Evolutionary conservation across 768 basidiomycete species (phyloP).

Genomic region (Hypsizygus marmoreus): DNA sequence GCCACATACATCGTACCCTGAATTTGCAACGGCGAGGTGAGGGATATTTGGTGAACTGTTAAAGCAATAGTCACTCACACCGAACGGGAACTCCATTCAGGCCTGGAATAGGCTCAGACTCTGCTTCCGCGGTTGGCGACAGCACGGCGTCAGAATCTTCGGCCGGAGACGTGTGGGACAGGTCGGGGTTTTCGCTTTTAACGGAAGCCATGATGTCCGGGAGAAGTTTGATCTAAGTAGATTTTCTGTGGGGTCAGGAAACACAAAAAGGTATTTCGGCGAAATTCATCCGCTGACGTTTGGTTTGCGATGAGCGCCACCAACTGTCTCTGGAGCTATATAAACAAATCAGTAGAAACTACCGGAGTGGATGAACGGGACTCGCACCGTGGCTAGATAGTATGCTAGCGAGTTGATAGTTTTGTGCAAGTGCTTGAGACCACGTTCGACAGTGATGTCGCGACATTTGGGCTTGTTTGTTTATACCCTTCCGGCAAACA

Average conservation of each 20-base stretch:
- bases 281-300: constrained; percentile 17
- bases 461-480: constrained; percentile 15
- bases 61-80: constrained; percentile 60
- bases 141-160: constrained; percentile 66
- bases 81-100: constrained; percentile 75
- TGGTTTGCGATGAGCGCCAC: constrained; percentile 7
- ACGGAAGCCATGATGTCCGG: constrained; percentile 28
- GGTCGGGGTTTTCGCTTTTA: constrained; percentile 35
- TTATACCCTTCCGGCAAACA: constrained; percentile 8
- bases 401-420: neutral
- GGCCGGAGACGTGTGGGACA: constrained; percentile 48
- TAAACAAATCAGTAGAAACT: too few relatives aligned
- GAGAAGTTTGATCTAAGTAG: constrained; percentile 21
- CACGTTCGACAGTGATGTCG: constrained; percentile 11
- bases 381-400: neutral
- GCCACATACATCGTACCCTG: constrained; percentile 83
- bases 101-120: constrained; percentile 72
- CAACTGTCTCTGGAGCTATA: constrained; percentile 6
- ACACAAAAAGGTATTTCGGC: constrained; percentile 8
- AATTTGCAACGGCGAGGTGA: constrained; percentile 15
- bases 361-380: too few relatives aligned
- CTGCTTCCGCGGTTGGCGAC: constrained; percentile 49
- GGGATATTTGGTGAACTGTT: constrained; percentile 3
- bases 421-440: neutral
- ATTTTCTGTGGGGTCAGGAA: constrained; percentile 9